Conservation (phyloP, 371 early-diverging fungal species). For the Quaeritorhiza haematococci region DNA sequence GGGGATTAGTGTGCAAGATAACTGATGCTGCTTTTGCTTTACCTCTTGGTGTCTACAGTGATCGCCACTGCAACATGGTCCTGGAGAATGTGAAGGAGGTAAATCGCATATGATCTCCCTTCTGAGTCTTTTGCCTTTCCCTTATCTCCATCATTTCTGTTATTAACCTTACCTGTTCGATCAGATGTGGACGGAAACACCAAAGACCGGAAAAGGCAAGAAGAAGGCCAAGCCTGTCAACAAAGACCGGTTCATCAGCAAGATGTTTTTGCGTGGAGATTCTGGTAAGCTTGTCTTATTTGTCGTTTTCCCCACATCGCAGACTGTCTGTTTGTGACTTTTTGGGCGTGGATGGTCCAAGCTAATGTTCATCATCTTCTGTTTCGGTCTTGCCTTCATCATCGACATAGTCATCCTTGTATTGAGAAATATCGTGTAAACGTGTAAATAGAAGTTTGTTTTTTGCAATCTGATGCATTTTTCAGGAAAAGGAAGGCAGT, state of each 20-base stretch:
- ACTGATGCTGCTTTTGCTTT: neutral
- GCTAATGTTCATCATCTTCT: too few species aligned
- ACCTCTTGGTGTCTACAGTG: slow-evolving; percentile 33
- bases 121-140: neutral
- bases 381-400: too few species aligned
- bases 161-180: slow-evolving; percentile 6
- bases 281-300: slow-evolving; percentile 49
- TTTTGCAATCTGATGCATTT: too few species aligned
- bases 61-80: slow-evolving; percentile 98
- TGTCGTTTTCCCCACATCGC: too few species aligned
- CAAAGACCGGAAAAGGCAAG: slow-evolving; percentile 79
- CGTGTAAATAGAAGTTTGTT: too few species aligned
- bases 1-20: neutral
- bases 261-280: slow-evolving; percentile 97
- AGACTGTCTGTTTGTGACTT: neutral
- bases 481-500: too few species aligned
- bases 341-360: neutral
- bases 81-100: slow-evolving; percentile 97
- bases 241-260: slow-evolving; percentile 96
- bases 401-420: too few species aligned
- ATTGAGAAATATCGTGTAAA: too few species aligned
- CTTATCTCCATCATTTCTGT: neutral
- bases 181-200: slow-evolving; percentile 95
- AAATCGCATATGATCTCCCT: slow-evolving; percentile 5
- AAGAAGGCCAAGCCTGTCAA: slow-evolving; percentile 92